A percentile compares a stretch with the other conserved stretches of the same genome.
These are phyloP conservation scores for Linum lewisii DNA, from an alignment of 345 rosid species.

Conservation along the genomic window DNA sequence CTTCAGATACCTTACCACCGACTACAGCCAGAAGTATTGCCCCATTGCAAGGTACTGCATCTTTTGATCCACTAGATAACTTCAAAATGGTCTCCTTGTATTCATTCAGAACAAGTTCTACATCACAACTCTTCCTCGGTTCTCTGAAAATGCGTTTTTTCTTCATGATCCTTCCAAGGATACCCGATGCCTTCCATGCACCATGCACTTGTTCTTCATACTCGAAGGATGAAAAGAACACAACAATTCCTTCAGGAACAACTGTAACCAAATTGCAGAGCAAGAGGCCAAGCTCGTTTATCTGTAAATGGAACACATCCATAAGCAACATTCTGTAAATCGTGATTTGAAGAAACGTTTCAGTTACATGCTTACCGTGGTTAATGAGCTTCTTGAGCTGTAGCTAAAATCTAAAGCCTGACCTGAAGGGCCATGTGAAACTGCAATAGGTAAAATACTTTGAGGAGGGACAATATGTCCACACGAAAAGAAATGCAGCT, in stretches of 20 bases:
- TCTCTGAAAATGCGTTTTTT: slow-evolving; percentile 75
- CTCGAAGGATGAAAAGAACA: slow-evolving; percentile 92
- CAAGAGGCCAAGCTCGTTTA: slow-evolving; percentile 73
- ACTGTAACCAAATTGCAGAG: slow-evolving; percentile 70
- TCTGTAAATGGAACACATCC: slow-evolving; percentile 32
- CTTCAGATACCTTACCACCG: slow-evolving; percentile 98
- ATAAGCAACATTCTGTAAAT: slow-evolving; percentile 8
- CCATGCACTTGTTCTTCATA: slow-evolving; percentile 66
- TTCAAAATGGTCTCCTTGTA: slow-evolving; percentile 64
- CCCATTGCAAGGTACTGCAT: slow-evolving; percentile 38
- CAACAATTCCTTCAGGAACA: slow-evolving; percentile 84
- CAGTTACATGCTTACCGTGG: slow-evolving; percentile 41
- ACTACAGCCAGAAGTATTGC: slow-evolving; percentile 83
- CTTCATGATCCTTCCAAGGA: slow-evolving; percentile 64
- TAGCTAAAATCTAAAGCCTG: slow-evolving; percentile 81
- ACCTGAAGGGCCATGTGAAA: slow-evolving; percentile 79
- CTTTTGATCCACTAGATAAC: slow-evolving; percentile 17
- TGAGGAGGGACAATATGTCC: slow-evolving; percentile 78
- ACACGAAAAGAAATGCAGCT: slow-evolving; percentile 77
- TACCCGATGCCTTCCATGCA: slow-evolving; percentile 73
- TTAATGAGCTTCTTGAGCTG: slow-evolving; percentile 53
- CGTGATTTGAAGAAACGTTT: no score
- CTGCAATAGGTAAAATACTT: slow-evolving; percentile 70
- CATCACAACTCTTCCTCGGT: slow-evolving; percentile 60
- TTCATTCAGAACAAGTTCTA: slow-evolving; percentile 64